These are phyloP conservation scores for Talaromyces albobiverticillius DNA, from an alignment of 2,329 filamentous ascomycete species.

Conservation along the genomic window DNA sequence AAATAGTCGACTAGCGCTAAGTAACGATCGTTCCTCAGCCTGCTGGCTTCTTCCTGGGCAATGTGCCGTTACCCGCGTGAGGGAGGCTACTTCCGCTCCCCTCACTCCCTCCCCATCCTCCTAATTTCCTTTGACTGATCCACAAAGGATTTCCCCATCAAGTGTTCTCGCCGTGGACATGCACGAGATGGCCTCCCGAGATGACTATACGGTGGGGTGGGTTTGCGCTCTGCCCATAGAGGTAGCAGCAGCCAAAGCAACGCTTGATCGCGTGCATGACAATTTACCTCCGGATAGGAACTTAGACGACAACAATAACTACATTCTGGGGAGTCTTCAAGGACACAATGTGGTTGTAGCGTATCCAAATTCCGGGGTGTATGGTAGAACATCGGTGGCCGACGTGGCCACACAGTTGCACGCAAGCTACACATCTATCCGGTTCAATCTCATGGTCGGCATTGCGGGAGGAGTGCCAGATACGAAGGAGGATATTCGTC, in stretches of 20 bases:
- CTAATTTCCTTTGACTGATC: too few species aligned
- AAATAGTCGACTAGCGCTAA: too few species aligned
- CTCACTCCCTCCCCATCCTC: too few species aligned
- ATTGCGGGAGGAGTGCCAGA: constrained; percentile 21
- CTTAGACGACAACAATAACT: constrained; percentile 18
- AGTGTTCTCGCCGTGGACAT: too few species aligned
- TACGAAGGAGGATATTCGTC: constrained; percentile 18
- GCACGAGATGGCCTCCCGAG: background rate
- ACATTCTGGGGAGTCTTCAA: constrained; percentile 20
- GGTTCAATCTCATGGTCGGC: constrained; percentile 19
- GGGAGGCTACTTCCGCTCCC: too few species aligned
- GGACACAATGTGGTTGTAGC: constrained; percentile 20
- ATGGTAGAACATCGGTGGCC: constrained; percentile 17
- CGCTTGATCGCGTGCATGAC: constrained; percentile 16
- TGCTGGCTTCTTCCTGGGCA: too few species aligned
- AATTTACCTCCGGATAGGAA: background rate
- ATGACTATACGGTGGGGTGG: constrained; percentile 15
- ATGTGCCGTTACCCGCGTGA: too few species aligned
- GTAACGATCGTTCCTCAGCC: too few species aligned
- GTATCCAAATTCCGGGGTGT: constrained; percentile 17
- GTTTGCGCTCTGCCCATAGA: constrained; percentile 15
- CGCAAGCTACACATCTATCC: constrained; percentile 16
- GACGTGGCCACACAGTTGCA: constrained; percentile 18
- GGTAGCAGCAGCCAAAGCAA: constrained; percentile 8
- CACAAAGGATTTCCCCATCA: too few species aligned